These are phyloP conservation scores for Persicaria tinctoria DNA, from an alignment of 148 eudicot species.

Conservation along the genomic window DNA sequence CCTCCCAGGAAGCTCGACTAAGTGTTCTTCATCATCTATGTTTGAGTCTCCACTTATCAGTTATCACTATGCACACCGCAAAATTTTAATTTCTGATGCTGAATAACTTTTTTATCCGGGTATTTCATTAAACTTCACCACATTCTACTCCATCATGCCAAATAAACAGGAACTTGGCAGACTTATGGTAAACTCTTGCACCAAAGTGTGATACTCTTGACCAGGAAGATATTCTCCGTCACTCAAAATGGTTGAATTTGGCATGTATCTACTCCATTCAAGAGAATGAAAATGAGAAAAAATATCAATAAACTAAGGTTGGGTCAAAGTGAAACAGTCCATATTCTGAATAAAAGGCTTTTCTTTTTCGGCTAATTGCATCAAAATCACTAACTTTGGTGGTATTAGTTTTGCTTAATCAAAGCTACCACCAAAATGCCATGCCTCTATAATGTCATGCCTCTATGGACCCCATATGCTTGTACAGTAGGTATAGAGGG, in stretches of 20 bases:
- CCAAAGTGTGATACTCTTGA: neutral
- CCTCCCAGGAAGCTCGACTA: slow-evolving; percentile 7
- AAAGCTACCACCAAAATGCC: neutral
- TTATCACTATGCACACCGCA: no score
- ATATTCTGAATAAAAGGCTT: neutral
- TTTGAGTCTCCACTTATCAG: neutral
- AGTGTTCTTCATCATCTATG: slow-evolving; percentile 11
- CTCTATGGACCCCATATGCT: neutral
- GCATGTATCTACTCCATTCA: no score
- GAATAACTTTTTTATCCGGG: no score
- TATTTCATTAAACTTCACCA: no score
- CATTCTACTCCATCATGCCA: no score
- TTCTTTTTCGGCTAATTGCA: no score
- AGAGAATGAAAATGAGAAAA: neutral
- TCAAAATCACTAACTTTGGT: no score
- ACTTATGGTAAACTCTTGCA: neutral
- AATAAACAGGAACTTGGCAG: no score
- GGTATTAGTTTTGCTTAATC: neutral
- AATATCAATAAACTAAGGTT: neutral
- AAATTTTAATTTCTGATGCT: no score
- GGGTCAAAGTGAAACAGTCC: neutral
- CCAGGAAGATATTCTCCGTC: neutral
- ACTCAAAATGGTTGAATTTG: neutral
- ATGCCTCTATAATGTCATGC: neutral
- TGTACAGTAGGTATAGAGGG: neutral